Evolutionary conservation across 2,329 filamentous ascomycete genomes (phyloP).

Genomic region (Aspergillus costaricaensis): DNA sequence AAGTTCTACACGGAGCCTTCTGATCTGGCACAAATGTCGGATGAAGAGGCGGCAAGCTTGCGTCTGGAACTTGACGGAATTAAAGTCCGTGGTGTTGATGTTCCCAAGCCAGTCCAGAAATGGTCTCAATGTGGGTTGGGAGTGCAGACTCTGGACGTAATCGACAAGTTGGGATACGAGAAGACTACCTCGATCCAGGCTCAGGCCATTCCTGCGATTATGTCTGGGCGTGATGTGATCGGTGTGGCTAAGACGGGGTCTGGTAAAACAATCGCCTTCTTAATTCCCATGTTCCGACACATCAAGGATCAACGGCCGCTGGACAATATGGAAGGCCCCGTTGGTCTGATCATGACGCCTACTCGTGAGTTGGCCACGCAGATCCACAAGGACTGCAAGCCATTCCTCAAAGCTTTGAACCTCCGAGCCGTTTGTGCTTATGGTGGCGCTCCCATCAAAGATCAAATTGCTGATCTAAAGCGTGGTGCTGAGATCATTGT

Average conservation of each 20-base stretch:
- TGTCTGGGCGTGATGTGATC: slow-evolving; percentile 94
- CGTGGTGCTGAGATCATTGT: slow-evolving; percentile 93
- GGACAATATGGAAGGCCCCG: slow-evolving; percentile 80
- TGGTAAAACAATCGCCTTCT: slow-evolving; percentile 93
- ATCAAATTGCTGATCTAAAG: slow-evolving; percentile 96
- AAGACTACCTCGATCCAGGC: slow-evolving; percentile 92
- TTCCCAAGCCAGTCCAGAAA: slow-evolving; percentile 91
- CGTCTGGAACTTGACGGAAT: slow-evolving; percentile 91
- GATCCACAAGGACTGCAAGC: slow-evolving; percentile 92
- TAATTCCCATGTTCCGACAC: slow-evolving; percentile 96
- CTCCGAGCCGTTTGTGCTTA: slow-evolving; percentile 90
- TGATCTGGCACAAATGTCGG: slow-evolving; percentile 78
- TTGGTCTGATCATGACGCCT: slow-evolving; percentile 87
- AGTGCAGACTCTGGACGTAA: slow-evolving; percentile 81
- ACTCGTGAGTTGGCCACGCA: slow-evolving; percentile 92
- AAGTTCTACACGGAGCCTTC: slow-evolving; percentile 91
- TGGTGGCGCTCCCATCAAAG: slow-evolving; percentile 92
- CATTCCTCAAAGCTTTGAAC: slow-evolving; percentile 83
- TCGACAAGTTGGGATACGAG: slow-evolving; percentile 78
- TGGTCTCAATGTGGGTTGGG: slow-evolving; percentile 95
- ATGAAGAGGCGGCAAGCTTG: slow-evolving; percentile 78
- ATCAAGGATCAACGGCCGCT: slow-evolving; percentile 89
- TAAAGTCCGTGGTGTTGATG: slow-evolving; percentile 83
- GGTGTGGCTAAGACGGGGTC: slow-evolving; percentile 97
- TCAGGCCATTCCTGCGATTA: slow-evolving; percentile 90